phyloP scores from a whole-genome alignment of 2,329 filamentous ascomycete species.

The Apiospora phragmitis region DNA sequence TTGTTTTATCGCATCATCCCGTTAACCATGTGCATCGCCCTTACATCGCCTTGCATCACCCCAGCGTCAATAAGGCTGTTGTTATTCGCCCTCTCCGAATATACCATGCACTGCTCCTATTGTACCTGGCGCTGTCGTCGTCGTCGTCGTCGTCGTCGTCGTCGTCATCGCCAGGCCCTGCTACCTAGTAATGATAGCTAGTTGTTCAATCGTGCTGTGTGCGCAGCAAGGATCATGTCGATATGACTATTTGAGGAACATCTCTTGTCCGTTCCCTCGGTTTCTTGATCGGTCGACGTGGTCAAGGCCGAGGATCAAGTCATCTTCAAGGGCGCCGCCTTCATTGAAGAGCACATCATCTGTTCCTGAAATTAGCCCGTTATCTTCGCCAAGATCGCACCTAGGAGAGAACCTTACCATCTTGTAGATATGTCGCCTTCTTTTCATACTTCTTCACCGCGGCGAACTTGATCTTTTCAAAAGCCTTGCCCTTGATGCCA shows the following conservation, averaged over 20 bases:
- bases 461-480: conserved; percentile 98
- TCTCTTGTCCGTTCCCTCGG: conserved; percentile 61
- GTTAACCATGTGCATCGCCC: background rate
- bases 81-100: background rate
- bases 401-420: conserved; percentile 62
- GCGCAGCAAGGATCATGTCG: background rate
- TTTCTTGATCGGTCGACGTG: conserved; percentile 63
- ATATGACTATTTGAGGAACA: conserved; percentile 51
- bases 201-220: background rate
- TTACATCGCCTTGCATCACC: background rate
- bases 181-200: background rate
- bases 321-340: conserved; percentile 49
- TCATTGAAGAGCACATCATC: conserved; percentile 59
- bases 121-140: too few species aligned
- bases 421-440: conserved; percentile 64
- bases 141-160: background rate
- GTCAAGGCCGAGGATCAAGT: conserved; percentile 66
- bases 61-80: background rate
- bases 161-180: too few species aligned
- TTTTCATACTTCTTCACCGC: conserved; percentile 54
- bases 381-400: background rate
- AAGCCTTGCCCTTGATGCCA: conserved; percentile 94
- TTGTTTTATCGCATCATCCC: background rate
- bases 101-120: background rate
- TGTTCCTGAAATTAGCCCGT: conserved; percentile 34